Evolutionary conservation across 225 moss, liverwort and hornwort species (phyloP).

Genomic region (Pleurozium schreberi): DNA sequence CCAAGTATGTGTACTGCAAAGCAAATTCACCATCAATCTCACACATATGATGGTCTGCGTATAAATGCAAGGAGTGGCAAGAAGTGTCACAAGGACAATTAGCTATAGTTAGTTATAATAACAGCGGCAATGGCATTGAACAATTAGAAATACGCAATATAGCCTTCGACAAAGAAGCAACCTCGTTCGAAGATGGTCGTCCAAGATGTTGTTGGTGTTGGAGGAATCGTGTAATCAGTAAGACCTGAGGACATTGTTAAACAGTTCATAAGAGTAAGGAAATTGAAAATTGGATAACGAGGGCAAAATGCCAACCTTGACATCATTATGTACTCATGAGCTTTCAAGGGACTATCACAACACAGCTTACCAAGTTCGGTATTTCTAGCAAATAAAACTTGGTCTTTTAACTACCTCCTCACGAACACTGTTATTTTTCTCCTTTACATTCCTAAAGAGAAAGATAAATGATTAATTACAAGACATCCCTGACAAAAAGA

Average conservation of each 20-base stretch:
- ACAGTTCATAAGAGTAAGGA: neutral
- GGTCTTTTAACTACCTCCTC: neutral
- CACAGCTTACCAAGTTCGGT: neutral
- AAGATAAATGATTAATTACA: neutral
- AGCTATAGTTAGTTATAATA: neutral
- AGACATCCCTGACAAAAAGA: neutral
- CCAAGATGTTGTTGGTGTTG: conserved; percentile 79
- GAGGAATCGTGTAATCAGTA: conserved; percentile 75
- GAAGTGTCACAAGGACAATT: neutral
- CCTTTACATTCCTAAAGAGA: neutral
- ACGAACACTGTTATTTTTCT: neutral
- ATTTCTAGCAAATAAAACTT: neutral
- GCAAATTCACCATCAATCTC: neutral
- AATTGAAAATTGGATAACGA: neutral
- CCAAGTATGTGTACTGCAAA: neutral
- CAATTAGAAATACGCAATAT: neutral
- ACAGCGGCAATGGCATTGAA: neutral
- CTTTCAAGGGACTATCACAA: neutral
- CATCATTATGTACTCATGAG: neutral
- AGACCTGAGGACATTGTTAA: conserved; percentile 27
- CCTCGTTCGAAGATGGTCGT: conserved; percentile 62
- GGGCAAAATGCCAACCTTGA: neutral
- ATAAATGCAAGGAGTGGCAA: neutral
- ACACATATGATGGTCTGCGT: neutral
- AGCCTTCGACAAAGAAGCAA: neutral